phyloP scores from a whole-genome alignment of 495 filamentous ascomycete species.

The Podospora appendiculata region DNA sequence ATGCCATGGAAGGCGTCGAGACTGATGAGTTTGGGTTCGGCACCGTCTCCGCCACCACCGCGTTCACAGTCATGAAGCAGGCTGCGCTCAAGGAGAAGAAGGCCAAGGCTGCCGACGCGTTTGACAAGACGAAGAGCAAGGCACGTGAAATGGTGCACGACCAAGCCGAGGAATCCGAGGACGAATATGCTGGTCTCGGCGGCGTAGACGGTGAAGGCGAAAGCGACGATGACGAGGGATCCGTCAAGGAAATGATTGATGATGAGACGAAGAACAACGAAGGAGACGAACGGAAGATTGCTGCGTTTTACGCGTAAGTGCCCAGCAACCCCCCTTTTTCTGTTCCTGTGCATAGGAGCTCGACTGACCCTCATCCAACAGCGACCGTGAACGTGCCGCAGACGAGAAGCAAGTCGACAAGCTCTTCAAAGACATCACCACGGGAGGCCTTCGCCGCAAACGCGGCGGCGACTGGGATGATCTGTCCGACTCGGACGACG shows the following conservation, averaged over 20 bases:
- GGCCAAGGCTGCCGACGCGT: conserved; percentile 36
- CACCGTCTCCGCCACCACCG: conserved; percentile 22
- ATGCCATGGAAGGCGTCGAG: conserved; percentile 38
- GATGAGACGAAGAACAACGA: conserved; percentile 59
- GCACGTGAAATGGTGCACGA: conserved; percentile 85
- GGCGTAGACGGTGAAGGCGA: conserved; percentile 84
- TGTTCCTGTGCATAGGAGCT: neutral
- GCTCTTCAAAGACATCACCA: conserved; percentile 85
- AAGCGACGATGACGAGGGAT: conserved; percentile 50
- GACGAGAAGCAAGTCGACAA: conserved; percentile 84
- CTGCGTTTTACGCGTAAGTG: conserved; percentile 82
- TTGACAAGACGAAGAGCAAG: conserved; percentile 81
- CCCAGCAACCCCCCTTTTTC: neutral
- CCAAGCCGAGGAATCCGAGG: conserved; percentile 93
- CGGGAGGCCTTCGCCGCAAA: conserved; percentile 73
- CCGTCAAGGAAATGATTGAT: conserved; percentile 82
- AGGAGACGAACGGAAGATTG: conserved; percentile 70
- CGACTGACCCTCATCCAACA: conserved; percentile 11
- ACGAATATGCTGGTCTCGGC: conserved; percentile 93
- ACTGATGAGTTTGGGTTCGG: conserved; percentile 43
- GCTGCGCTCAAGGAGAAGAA: conserved; percentile 50
- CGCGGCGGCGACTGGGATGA: conserved; percentile 68
- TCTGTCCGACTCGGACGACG: conserved; percentile 82
- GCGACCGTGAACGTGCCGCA: conserved; percentile 56
- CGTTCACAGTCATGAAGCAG: conserved; percentile 73